phyloP scores from a whole-genome alignment of 179 eudicot species.

The Sideroxylon spinosum region DNA sequence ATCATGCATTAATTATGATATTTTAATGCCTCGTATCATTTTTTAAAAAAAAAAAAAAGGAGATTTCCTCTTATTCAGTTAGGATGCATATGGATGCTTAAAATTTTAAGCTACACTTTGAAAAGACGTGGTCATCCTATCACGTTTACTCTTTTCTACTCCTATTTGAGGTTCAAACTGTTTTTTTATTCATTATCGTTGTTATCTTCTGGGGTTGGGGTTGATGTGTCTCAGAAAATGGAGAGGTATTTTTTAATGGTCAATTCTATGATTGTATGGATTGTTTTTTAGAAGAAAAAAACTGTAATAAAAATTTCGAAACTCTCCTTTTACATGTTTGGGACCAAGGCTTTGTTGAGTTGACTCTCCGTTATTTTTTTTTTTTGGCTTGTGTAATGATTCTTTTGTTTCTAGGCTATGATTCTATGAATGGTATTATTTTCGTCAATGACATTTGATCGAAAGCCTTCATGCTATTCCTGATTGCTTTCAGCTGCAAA shows the following conservation, averaged over 20 bases:
- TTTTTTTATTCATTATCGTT: not conserved
- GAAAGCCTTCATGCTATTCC: not conserved
- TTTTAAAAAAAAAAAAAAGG: too few species aligned
- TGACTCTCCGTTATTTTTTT: too few species aligned
- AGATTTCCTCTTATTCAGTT: not conserved
- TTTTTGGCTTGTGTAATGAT: too few species aligned
- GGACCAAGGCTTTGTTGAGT: too few species aligned
- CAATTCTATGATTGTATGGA: too few species aligned
- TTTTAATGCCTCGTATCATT: not conserved
- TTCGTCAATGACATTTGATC: not conserved
- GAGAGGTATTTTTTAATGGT: too few species aligned
- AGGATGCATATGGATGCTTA: conserved; percentile 1
- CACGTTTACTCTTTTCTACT: not conserved
- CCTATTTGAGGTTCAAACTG: not conserved
- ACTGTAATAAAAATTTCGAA: too few species aligned
- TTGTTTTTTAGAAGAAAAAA: too few species aligned
- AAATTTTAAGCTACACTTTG: not conserved
- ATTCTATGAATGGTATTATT: not conserved
- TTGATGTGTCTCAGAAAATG: too few species aligned
- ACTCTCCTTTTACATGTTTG: too few species aligned
- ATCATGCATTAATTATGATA: conserved; percentile 46
- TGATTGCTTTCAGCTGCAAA: conserved; percentile 51
- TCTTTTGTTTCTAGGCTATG: too few species aligned
- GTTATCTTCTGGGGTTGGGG: too few species aligned
- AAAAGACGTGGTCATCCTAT: not conserved